Evolutionary conservation across 2,329 filamentous ascomycete species (phyloP), one percentile per base, ranked within the genome.

Genomic region (Diplodia scrobiculata): DNA sequence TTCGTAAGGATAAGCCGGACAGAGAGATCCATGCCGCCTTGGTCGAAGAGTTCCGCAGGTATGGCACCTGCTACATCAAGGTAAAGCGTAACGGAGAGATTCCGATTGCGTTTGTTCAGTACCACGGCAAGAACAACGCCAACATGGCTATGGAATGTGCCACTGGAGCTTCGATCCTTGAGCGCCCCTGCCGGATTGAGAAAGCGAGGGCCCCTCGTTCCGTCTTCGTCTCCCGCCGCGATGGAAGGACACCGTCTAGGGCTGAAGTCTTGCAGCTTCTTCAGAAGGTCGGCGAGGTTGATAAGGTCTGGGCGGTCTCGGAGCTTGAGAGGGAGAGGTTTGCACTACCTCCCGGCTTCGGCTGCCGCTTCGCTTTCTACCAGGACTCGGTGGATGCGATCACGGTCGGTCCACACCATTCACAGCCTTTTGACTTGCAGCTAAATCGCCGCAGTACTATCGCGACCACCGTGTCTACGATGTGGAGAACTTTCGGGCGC

Each of bases 41-140:
- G 36, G 11, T 13, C 1, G 36, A 53, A 5, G 9, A 47, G 14
- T 66, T 63, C 29, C 3, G 14, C 5, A 21, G 25, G 17, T 54
- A 54, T 13, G 65, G 65, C 25, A 50, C 27, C 7, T 66, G 65
- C 41, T 63, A 54, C 25, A n/a, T 66, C 13, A 66, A 66, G 38
- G 21, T 66, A 1, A 66, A 66, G 65, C 48, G 65, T 0, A 50
- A 60, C 38, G 27, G 65, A 13, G 38, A 41, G 10, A 47, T 66
- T 36, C 65, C 65, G 2, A 55, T 66, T 13, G 65, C 65, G 1
- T 66, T 66, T 29, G 36, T 66, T 0, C 65, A 66, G 27, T 66
- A 48, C 50, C 52, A 48, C 38, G 48, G 53, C 7, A n/a, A 32
- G 17, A 36, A 5, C 1, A 29, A 45, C 6, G 65, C 65, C 11